Evolutionary conservation across 805 yeast species (phyloP).

Genomic region (Candida gorgasii): DNA sequence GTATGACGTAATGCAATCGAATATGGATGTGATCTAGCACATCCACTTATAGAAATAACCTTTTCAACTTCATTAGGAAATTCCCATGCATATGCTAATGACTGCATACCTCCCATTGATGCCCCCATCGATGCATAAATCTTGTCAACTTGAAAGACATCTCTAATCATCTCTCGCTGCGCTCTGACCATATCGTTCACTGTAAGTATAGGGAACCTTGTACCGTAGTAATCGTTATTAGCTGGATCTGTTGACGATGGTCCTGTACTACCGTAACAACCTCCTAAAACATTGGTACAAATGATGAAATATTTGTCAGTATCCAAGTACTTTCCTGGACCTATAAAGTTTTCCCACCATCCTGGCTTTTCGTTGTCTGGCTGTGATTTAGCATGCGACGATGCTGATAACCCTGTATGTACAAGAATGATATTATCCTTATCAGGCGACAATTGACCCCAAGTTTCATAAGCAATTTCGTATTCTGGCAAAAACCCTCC

Average conservation of each 20-base stretch:
- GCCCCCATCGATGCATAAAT: slow-evolving; percentile 84
- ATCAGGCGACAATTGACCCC: slow-evolving; percentile 73
- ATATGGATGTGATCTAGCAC: slow-evolving; percentile 92
- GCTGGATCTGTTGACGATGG: slow-evolving; percentile 81
- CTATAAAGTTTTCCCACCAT: slow-evolving; percentile 96
- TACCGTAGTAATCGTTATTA: slow-evolving; percentile 67
- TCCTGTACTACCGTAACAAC: slow-evolving; percentile 94
- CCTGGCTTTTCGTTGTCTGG: slow-evolving; percentile 68
- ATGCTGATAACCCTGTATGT: slow-evolving; percentile 91
- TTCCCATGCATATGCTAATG: slow-evolving; percentile 82
- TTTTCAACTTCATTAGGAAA: slow-evolving; percentile 75
- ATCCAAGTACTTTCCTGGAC: slow-evolving; percentile 77
- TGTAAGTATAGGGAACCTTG: slow-evolving; percentile 83
- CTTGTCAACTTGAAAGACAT: slow-evolving; percentile 61
- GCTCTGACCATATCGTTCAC: slow-evolving; percentile 91
- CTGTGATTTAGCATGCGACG: slow-evolving; percentile 90
- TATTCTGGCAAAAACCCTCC: slow-evolving; percentile 77
- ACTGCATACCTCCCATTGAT: slow-evolving; percentile 99
- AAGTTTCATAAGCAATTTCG: slow-evolving; percentile 87
- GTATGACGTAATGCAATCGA: slow-evolving; percentile 92
- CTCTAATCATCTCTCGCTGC: slow-evolving; percentile 66
- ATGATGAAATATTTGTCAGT: slow-evolving; percentile 79
- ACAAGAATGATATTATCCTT: slow-evolving; percentile 73
- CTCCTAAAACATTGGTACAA: slow-evolving; percentile 91
- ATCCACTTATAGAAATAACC: slow-evolving; percentile 81